These are phyloP conservation scores for Ophiocytium majus DNA, from an alignment of 352 stramenopile genomes.

Conservation along the genomic window DNA sequence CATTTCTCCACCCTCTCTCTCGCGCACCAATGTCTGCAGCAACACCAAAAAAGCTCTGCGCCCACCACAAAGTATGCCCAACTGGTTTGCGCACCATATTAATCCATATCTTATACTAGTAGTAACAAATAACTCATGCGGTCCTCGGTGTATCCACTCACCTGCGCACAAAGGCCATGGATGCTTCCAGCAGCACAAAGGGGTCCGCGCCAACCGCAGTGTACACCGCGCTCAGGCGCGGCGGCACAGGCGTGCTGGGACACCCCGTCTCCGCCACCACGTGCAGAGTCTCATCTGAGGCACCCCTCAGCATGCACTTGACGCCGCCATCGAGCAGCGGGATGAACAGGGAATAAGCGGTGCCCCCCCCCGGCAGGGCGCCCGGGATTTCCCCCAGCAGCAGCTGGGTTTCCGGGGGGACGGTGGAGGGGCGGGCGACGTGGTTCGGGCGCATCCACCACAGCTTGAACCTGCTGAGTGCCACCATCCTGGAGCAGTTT, in stretches of 20 bases:
- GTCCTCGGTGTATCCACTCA: too few species aligned
- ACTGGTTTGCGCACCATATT: too few species aligned
- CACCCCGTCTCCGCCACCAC: conserved; percentile 49
- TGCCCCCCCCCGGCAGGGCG: background rate
- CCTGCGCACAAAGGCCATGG: background rate
- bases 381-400: conserved; percentile 31
- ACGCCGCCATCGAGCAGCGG: conserved; percentile 44
- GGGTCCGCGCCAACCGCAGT: conserved; percentile 41
- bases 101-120: too few species aligned
- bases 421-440: background rate
- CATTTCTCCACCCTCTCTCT: too few species aligned
- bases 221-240: conserved; percentile 40
- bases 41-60: too few species aligned
- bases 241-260: conserved; percentile 36
- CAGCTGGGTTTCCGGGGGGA: conserved; percentile 46
- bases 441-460: conserved; percentile 53
- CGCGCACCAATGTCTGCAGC: too few species aligned
- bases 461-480: conserved; percentile 38
- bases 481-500: conserved; percentile 33
- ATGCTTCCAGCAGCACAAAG: conserved; percentile 37
- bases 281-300: conserved; percentile 41
- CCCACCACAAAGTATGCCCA: too few species aligned
- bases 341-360: conserved; percentile 42
- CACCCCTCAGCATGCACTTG: conserved; percentile 52
- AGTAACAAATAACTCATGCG: too few species aligned